Evolutionary conservation across 108 stramenopile genomes (phyloP), one percentile per base, ranked within the genome.

Genomic region (Skeletonema marinoi): DNA sequence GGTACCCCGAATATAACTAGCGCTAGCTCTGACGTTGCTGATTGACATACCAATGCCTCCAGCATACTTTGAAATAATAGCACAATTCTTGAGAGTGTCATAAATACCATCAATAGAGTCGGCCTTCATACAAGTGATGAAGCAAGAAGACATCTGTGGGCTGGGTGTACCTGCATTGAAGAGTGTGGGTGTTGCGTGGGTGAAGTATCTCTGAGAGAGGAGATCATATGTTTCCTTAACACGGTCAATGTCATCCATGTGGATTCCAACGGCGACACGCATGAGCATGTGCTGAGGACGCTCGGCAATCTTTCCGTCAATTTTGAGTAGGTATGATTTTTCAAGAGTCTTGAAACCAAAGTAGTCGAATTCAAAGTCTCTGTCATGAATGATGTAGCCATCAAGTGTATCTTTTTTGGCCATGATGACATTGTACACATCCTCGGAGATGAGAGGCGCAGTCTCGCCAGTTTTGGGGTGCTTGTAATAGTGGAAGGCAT

Each of bases 81-180:
- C 99, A 80, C 98, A 99, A 70, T 94, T 89, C 91, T 99, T 98
- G 78, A 99, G 91, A 1, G 99, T 99, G 85, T 98, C 97, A 84
- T 98, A 99, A 74, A 99, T 99, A 2, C 99, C 99, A 67, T 96
- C 96, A 80, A 99, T 99, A 73, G 92, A 93, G 81, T 99, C 98
- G 13, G 88, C 97, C 91, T 98, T 98, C 94, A 96, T 97, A 62
- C 89, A 83, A 42, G 98, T 78, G 32, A 99, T 83, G 81, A 99
- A 99, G 85, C 99, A 99, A 29, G 92, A 92, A 51, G 94, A 96
- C 98, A 99, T 95, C 88, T 99, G 99, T 10, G 99, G 95, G 62
- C 88, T 93, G 70, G 87, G 89, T 32, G 98, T 97, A 8, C 98
- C 99, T 21, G 98, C 98, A 83, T 99, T 98, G 86, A 98, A 99